These are phyloP conservation scores for Aeschynomene evenia DNA, from an alignment of 306 rosid genomes.

Conservation along the genomic window DNA sequence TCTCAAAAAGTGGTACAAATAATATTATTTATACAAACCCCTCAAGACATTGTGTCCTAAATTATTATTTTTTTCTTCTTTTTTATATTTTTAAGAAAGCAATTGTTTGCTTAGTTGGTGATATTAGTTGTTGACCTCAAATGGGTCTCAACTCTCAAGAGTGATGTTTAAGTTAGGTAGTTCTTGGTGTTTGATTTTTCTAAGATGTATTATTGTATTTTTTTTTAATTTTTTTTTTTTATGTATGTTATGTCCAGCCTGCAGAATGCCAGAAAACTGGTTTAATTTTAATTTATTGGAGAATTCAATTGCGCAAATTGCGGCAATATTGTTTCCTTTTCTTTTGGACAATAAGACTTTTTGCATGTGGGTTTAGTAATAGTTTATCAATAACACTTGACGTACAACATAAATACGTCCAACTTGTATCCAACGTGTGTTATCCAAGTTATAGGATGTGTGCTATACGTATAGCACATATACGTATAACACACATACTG, in stretches of 20 bases:
- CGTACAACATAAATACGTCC: too few species aligned
- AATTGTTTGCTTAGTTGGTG: conserved; percentile 24
- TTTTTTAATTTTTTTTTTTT: too few species aligned
- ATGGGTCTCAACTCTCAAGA: conserved; percentile 18
- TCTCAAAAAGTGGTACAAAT: background rate
- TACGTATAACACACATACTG: too few species aligned
- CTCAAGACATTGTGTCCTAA: conserved; percentile 20
- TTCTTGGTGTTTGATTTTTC: conserved; percentile 5
- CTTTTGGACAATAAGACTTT: conserved; percentile 20
- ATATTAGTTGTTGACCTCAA: conserved; percentile 33
- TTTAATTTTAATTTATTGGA: conserved; percentile 45
- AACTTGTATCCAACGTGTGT: too few species aligned
- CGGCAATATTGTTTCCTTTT: conserved; percentile 5
- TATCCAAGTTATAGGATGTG: too few species aligned
- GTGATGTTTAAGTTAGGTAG: conserved; percentile 17
- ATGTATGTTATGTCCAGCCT: background rate
- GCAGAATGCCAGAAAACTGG: conserved; percentile 23
- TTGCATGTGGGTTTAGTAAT: conserved; percentile 3
- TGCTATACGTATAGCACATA: too few species aligned
- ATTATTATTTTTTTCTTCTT: background rate
- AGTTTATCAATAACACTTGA: too few species aligned
- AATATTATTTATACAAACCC: background rate
- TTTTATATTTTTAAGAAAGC: background rate
- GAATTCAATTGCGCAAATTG: conserved; percentile 40
- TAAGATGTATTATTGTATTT: conserved; percentile 25